Percentiles rank a stretch among this genome's conserved stretches.
Conservation (phyloP, 352 stramenopile species). For the Globisporangium emineosum region DNA sequence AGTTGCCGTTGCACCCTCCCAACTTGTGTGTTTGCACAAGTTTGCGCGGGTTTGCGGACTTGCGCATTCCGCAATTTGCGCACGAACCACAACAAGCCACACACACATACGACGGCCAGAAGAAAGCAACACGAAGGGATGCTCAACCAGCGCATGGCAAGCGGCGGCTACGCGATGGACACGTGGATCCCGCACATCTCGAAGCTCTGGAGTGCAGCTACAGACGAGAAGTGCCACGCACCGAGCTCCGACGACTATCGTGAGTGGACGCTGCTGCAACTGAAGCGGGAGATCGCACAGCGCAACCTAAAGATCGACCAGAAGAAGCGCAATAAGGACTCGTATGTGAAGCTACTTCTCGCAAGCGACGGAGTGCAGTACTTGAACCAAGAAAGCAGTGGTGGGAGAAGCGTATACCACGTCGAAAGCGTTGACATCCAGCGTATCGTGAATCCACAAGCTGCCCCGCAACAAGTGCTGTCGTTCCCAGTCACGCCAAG, state of each 20-base stretch:
- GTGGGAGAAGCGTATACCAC: background rate
- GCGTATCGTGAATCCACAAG: background rate
- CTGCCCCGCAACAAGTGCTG: background rate
- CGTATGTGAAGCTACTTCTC: constrained; percentile 39
- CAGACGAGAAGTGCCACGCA: constrained; percentile 36
- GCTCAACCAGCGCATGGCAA: background rate
- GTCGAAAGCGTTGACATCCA: constrained; percentile 12
- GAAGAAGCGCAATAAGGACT: constrained; percentile 41
- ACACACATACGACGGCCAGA: background rate
- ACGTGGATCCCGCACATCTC: constrained; percentile 31
- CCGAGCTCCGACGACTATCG: constrained; percentile 55
- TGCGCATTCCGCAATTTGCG: constrained; percentile 10
- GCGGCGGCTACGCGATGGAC: constrained; percentile 10
- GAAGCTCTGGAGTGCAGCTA: constrained; percentile 38
- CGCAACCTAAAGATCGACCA: constrained; percentile 44
- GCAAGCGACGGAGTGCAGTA: constrained; percentile 23
- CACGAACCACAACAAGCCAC: background rate
- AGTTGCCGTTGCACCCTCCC: constrained; percentile 3
- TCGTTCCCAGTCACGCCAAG: background rate
- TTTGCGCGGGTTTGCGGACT: background rate
- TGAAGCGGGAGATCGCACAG: constrained; percentile 55
- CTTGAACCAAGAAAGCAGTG: background rate
- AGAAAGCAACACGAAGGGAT: background rate
- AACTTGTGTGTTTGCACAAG: background rate
- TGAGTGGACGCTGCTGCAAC: constrained; percentile 45